phyloP scores from a whole-genome alignment of 2,329 filamentous ascomycete species.

The Cryphonectria naterciae region DNA sequence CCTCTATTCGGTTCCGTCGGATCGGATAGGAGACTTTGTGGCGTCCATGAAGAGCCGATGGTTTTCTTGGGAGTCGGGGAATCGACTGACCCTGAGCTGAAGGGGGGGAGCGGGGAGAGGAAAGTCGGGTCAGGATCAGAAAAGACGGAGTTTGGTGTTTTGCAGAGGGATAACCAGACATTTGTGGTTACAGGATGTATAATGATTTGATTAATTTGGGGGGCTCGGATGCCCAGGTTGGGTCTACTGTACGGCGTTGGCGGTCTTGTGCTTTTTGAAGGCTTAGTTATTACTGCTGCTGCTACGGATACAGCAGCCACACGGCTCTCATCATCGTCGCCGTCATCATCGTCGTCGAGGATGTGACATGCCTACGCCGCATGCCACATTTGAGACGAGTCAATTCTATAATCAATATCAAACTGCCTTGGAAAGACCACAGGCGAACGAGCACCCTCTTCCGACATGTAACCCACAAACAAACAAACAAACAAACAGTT shows the following conservation, averaged over 20 bases:
- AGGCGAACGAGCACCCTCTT: not conserved
- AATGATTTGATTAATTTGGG: no score
- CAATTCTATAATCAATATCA: not conserved
- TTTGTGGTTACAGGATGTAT: not conserved
- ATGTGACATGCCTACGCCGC: not conserved
- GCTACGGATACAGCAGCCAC: not conserved
- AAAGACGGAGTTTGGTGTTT: not conserved
- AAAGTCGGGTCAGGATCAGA: not conserved
- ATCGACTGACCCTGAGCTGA: not conserved
- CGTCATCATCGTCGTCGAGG: not conserved
- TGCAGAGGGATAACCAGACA: not conserved
- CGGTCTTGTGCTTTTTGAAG: not conserved
- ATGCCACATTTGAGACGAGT: not conserved
- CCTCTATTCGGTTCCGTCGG: slow-evolving; percentile 52
- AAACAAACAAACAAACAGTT: no score
- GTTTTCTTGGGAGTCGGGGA: not conserved
- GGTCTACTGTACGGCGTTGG: not conserved
- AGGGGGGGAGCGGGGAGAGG: not conserved
- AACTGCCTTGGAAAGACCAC: not conserved
- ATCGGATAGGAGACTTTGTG: slow-evolving; percentile 34
- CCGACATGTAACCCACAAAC: no score
- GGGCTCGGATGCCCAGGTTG: no score
- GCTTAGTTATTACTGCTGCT: no score
- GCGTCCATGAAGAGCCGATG: slow-evolving; percentile 3
- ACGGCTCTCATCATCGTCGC: not conserved